Conservation (phyloP, 257 asterid species). For the Nicotiana knightiana region DNA sequence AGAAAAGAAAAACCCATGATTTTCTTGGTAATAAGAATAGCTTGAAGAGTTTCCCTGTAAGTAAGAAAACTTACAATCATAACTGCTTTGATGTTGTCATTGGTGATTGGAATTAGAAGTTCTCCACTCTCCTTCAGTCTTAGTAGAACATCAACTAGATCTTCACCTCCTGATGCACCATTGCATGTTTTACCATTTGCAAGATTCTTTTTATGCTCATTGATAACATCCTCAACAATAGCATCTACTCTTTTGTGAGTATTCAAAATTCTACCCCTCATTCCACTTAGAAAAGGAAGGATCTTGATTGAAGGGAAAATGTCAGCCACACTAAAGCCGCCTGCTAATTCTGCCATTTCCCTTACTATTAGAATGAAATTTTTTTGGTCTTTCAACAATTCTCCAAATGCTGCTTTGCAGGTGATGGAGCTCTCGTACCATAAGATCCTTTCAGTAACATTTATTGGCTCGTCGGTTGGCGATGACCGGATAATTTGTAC, state of each 20-base stretch:
- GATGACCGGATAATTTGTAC: conserved; percentile 3
- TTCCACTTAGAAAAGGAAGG: not conserved
- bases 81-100: conserved; percentile 18
- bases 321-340: conserved; percentile 4
- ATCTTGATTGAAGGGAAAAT: conserved; percentile 11
- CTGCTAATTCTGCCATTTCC: not conserved
- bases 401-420: conserved; percentile 5
- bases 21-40: too few relatives aligned
- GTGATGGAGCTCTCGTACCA: not conserved
- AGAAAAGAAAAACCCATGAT: not conserved
- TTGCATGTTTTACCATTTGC: not conserved
- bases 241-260: conserved; percentile 3
- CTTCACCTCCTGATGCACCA: not conserved
- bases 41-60: not conserved
- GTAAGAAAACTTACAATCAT: conserved; percentile 4
- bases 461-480: not conserved
- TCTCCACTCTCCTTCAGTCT: conserved; percentile 2
- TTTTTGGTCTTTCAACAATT: not conserved
- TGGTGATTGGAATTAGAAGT: conserved; percentile 2
- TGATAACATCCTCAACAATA: conserved; percentile 8
- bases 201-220: not conserved
- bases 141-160: conserved; percentile 13
- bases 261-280: not conserved
- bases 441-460: not conserved
- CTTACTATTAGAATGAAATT: not conserved